Conservation (phyloP, 495 filamentous ascomycete species). For the Aspergillus affinis region DNA sequence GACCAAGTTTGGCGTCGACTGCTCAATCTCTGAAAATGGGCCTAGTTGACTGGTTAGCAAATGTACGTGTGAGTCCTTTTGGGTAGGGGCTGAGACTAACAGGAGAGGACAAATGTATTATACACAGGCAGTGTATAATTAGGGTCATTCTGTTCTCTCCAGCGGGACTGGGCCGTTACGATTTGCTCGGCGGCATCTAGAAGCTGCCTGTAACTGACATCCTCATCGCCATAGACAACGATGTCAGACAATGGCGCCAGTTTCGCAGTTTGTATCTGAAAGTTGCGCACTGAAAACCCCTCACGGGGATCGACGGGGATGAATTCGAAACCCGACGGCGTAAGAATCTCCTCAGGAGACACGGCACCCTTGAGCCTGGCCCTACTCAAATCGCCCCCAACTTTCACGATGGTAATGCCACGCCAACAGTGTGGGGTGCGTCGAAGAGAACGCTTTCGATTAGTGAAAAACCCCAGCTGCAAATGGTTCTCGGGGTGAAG, state of each 20-base stretch:
- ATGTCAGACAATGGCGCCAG: slow-evolving; percentile 86
- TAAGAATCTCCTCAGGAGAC: slow-evolving; percentile 73
- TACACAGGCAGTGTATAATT: slow-evolving; percentile 61
- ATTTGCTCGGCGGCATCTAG: slow-evolving; percentile 68
- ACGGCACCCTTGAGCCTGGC: slow-evolving; percentile 85
- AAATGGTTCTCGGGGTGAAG: slow-evolving; percentile 86
- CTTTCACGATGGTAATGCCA: slow-evolving; percentile 83
- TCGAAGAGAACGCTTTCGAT: slow-evolving; percentile 67
- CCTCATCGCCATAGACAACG: slow-evolving; percentile 81
- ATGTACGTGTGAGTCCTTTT: neutral
- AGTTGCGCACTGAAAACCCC: slow-evolving; percentile 86
- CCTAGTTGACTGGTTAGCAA: slow-evolving; percentile 39
- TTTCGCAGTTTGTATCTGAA: slow-evolving; percentile 94
- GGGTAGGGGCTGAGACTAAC: slow-evolving; percentile 41
- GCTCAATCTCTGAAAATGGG: slow-evolving; percentile 73
- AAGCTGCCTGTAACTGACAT: slow-evolving; percentile 51
- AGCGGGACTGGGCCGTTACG: slow-evolving; percentile 70
- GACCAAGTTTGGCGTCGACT: slow-evolving; percentile 66
- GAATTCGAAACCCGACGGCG: slow-evolving; percentile 37
- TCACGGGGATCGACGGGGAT: slow-evolving; percentile 74
- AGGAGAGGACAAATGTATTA: slow-evolving; percentile 78
- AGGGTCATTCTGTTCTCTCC: slow-evolving; percentile 62
- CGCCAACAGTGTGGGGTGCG: slow-evolving; percentile 78
- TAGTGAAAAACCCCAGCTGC: slow-evolving; percentile 84
- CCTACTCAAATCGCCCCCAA: slow-evolving; percentile 72